These are phyloP conservation scores for Achlya hypogyna DNA, from an alignment of 352 stramenopile species.

Conservation along the genomic window DNA sequence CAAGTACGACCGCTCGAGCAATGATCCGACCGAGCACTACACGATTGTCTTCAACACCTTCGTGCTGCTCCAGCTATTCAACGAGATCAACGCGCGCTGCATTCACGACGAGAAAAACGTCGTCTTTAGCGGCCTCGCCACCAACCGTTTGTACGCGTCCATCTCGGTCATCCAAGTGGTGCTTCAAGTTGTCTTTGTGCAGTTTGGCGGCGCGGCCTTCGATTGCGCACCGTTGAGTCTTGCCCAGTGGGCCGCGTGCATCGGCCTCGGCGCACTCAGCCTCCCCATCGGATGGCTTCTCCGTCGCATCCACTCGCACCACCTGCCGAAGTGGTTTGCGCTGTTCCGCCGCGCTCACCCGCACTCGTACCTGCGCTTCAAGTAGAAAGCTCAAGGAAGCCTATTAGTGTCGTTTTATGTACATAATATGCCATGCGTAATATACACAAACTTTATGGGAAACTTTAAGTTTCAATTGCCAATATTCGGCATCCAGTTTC, in stretches of 20 bases:
- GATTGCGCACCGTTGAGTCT: slow-evolving; percentile 36
- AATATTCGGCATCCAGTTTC: too few relatives aligned
- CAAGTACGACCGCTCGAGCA: background rate
- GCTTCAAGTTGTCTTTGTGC: slow-evolving; percentile 92
- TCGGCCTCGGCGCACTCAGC: slow-evolving; percentile 44
- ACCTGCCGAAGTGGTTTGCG: background rate
- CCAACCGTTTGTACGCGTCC: slow-evolving; percentile 88
- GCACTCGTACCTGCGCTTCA: background rate
- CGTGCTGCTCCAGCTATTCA: slow-evolving; percentile 27
- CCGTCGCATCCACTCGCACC: slow-evolving; percentile 27
- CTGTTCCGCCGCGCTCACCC: background rate
- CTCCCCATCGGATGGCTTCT: slow-evolving; percentile 40
- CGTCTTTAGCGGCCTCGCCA: slow-evolving; percentile 81
- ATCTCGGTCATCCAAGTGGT: slow-evolving; percentile 86
- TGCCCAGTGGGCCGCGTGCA: slow-evolving; percentile 43
- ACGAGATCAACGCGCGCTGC: slow-evolving; percentile 16
- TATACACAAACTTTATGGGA: too few relatives aligned
- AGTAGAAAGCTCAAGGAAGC: background rate
- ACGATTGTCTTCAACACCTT: slow-evolving; percentile 27
- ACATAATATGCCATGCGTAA: too few relatives aligned
- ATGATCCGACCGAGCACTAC: background rate
- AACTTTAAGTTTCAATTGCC: too few relatives aligned
- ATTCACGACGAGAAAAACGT: slow-evolving; percentile 16
- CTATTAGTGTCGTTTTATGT: background rate
- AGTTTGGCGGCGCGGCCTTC: slow-evolving; percentile 81